Evolutionary conservation across 352 stramenopile genomes (phyloP).

Genomic region (Pythium plurisporium): DNA sequence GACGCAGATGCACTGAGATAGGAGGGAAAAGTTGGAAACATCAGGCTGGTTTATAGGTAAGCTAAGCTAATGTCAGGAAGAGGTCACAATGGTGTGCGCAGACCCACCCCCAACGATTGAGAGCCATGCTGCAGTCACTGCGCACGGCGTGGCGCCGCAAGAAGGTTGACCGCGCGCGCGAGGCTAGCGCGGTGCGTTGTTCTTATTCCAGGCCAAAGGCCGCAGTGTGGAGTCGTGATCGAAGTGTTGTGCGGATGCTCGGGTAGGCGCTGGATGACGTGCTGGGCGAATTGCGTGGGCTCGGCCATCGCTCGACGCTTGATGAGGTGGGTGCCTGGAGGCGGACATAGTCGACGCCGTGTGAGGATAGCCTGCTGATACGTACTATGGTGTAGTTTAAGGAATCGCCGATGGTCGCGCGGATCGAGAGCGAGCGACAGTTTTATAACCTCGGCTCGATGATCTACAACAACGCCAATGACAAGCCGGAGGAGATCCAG

Average conservation of each 20-base stretch:
- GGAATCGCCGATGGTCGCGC: conserved; percentile 52
- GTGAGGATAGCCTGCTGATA: no score
- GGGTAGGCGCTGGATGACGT: conserved; percentile 56
- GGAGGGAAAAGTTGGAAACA: not conserved
- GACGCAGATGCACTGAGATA: conserved; percentile 15
- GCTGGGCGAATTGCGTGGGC: conserved; percentile 44
- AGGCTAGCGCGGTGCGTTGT: conserved; percentile 44
- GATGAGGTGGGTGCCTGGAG: conserved; percentile 27
- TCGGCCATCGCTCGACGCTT: conserved; percentile 48
- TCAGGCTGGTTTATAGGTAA: conserved; percentile 16
- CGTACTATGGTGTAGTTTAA: conserved; percentile 41
- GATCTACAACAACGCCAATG: conserved; percentile 75
- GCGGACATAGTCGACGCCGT: no score
- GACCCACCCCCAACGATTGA: no score
- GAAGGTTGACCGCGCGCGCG: conserved; percentile 31
- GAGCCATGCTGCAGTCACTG: conserved; percentile 18
- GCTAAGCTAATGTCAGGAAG: no score
- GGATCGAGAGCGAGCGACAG: conserved; percentile 48
- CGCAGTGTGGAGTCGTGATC: no score
- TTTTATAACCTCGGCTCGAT: conserved; percentile 75
- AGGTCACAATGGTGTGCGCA: no score
- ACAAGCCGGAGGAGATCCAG: conserved; percentile 53
- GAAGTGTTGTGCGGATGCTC: not conserved
- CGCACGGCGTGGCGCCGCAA: conserved; percentile 37
- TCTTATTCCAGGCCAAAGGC: no score